phyloP scores from a whole-genome alignment of 805 yeast genomes.

The Saccharomycopsis fodiens region DNA sequence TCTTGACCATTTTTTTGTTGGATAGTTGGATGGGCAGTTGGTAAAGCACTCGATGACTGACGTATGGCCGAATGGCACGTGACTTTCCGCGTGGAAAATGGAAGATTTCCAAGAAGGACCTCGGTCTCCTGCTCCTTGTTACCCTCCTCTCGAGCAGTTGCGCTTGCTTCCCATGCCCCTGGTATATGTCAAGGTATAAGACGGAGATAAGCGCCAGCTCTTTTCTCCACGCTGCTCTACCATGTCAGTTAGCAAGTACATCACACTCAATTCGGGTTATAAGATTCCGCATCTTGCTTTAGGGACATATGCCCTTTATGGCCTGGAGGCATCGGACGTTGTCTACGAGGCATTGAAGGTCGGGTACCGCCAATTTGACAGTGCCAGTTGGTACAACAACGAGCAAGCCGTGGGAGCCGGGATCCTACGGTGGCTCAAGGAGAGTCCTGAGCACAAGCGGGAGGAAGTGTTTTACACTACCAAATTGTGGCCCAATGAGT shows the following conservation, averaged over 20 bases:
- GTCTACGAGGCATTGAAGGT: constrained; percentile 49
- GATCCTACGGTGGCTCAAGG: constrained; percentile 42
- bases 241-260: constrained; percentile 22
- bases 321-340: constrained; percentile 31
- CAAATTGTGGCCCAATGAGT: constrained; percentile 63
- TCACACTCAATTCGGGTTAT: constrained; percentile 47
- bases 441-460: constrained; percentile 38
- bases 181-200: neutral
- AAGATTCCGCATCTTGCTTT: constrained; percentile 49
- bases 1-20: constrained; percentile 3
- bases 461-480: constrained; percentile 58
- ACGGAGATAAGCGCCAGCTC: no score
- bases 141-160: no score
- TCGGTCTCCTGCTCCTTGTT: no score
- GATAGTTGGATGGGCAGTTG: neutral
- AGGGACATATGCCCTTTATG: constrained; percentile 44
- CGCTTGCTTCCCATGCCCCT: neutral
- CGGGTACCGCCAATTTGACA: constrained; percentile 72
- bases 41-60: no score
- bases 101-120: no score
- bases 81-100: no score
- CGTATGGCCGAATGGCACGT: no score
- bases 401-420: constrained; percentile 57
- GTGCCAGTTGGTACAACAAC: constrained; percentile 63
- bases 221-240: no score